Evolutionary conservation across 306 rosid species (phyloP).

Genomic region (Dryas octopetala): DNA sequence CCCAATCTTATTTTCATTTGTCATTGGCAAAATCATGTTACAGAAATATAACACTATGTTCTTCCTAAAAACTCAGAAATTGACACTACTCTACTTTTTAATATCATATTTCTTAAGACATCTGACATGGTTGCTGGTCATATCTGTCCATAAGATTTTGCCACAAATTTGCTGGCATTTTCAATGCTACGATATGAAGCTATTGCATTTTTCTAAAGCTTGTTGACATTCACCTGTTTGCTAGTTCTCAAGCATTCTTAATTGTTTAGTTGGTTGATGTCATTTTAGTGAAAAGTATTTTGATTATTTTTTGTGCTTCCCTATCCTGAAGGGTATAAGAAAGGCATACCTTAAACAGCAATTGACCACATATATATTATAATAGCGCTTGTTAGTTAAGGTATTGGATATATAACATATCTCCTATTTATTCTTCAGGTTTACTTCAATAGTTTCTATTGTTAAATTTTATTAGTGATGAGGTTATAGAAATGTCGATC

Average conservation of each 20-base stretch:
- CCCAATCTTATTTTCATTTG: neutral
- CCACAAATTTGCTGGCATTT: neutral
- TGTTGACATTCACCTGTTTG: neutral
- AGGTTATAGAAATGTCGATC: neutral
- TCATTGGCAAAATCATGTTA: neutral
- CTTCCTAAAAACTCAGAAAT: neutral
- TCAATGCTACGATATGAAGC: neutral
- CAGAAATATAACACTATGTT: neutral
- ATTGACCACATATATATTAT: neutral
- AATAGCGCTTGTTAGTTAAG: neutral
- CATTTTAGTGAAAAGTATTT: neutral
- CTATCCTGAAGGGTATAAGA: neutral
- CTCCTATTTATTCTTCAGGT: constrained; percentile 1
- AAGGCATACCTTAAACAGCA: neutral
- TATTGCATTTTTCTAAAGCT: neutral
- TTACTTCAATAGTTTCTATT: neutral
- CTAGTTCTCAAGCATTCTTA: neutral
- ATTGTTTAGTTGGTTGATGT: neutral
- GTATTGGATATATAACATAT: neutral
- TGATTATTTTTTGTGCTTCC: no score
- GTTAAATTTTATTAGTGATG: neutral
- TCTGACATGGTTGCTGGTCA: neutral
- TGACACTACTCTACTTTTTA: neutral
- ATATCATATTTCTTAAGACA: neutral
- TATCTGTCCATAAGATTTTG: neutral